A percentile compares a stretch with the other conserved stretches of the same genome.
phyloP scores from a whole-genome alignment of 2,329 filamentous ascomycete species.

The Aureobasidium uvarum region DNA sequence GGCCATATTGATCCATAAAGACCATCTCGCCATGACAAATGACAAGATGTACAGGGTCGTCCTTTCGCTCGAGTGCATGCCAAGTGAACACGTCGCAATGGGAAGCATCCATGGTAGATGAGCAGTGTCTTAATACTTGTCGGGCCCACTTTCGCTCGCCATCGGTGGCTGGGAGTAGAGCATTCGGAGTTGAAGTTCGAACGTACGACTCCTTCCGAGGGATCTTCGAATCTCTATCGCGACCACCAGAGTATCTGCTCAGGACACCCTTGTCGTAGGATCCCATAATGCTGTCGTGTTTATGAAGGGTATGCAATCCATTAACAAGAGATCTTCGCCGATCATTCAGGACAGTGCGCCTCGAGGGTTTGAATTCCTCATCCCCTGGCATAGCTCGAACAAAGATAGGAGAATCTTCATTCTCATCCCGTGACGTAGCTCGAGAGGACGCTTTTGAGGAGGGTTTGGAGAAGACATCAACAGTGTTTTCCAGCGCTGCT shows the following conservation, averaged over 20 bases:
- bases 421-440: neutral
- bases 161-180: slow-evolving; percentile 7
- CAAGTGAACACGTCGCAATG: slow-evolving; percentile 21
- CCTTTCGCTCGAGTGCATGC: slow-evolving; percentile 19
- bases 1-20: slow-evolving; percentile 23
- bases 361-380: slow-evolving; percentile 17
- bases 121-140: slow-evolving; percentile 8
- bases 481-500: neutral
- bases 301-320: slow-evolving; percentile 11
- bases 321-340: slow-evolving; percentile 22
- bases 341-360: slow-evolving; percentile 8
- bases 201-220: slow-evolving; percentile 19
- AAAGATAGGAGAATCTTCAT: neutral
- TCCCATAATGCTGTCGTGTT: slow-evolving; percentile 10
- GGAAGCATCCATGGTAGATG: slow-evolving; percentile 5
- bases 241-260: slow-evolving; percentile 21
- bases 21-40: slow-evolving; percentile 20
- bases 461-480: slow-evolving; percentile 17
- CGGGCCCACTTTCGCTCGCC: slow-evolving; percentile 14
- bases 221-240: slow-evolving; percentile 16
- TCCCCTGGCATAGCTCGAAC: slow-evolving; percentile 21
- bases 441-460: slow-evolving; percentile 2
- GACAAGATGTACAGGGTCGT: slow-evolving; percentile 21
- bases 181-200: slow-evolving; percentile 14
- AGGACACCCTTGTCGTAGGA: slow-evolving; percentile 3